Base-by-base conservation (phyloP, 2,329 filamentous ascomycete species). In the Nannizziopsis arthrosporioides region DNA sequence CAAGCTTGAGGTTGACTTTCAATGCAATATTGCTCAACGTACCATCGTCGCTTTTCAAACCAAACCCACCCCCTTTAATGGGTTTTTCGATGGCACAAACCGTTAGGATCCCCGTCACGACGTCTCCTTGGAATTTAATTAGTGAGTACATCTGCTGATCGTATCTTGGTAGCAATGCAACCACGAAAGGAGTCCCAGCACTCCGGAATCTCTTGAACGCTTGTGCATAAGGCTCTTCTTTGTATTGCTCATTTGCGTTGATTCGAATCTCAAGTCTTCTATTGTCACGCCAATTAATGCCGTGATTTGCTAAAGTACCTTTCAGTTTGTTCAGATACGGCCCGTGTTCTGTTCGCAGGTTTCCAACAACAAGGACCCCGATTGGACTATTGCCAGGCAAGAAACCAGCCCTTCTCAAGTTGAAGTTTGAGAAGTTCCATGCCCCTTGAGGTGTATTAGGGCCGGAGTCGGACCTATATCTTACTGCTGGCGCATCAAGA, bases 1-100 rank as follows among this genome's bases (percentile, higher is more conserved):
- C 51, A 30, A 79, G 71, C 63, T 92, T 93, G 36, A 90, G 69
- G 58, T 94, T 94, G 63, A 90, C 74, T 66, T 87, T 94, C 46
- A 94, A 68, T 0, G 72, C 78, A 1, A 86, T 73, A 49, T 88
- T 88, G 46, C 78, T 79, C 14, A 53, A 36, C n/a, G 48, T 47
- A 3, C 39, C 42, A 5, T 38, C 27, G 15, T 46, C 40, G 4
- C 6, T 19, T 19, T 38, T 49, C n/a, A 53, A 39, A 27, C 22
- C 36, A 9, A n/a, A 27, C 1, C 7, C 10, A 2, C 17, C 17
- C 1, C 34, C 36, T 14, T 43, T 49, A 3, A 34, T 12, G 7
- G 32, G 14, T 22, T 49, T 49, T 38, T 43, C 51, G 1, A 53
- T 38, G 27, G 53, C 49, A 36, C 54, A 56, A 10, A 53, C 31